Evolutionary conservation across 2,329 filamentous ascomycete genomes (phyloP).

Genomic region (Microcyclospora tardicrescens): DNA sequence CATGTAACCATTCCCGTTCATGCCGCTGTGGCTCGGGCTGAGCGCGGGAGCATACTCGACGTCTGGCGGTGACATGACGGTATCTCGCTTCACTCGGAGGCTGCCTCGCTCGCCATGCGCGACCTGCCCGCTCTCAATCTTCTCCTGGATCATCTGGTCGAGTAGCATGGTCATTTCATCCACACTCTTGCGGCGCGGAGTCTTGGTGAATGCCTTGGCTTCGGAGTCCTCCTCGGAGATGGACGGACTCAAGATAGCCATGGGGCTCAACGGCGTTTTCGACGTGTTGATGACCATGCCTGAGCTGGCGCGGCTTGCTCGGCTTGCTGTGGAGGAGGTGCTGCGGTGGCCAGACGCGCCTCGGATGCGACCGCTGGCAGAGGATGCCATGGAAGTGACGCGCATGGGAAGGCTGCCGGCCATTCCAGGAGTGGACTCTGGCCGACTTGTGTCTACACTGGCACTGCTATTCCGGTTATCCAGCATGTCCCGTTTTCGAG

Average conservation of each 20-base stretch:
- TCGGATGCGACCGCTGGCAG: slow-evolving; percentile 4
- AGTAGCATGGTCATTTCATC: slow-evolving; percentile 90
- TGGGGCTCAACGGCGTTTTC: slow-evolving; percentile 18
- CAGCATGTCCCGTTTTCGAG: slow-evolving; percentile 64
- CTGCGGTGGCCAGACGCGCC: slow-evolving; percentile 11
- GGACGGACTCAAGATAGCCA: slow-evolving; percentile 14
- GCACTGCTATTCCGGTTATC: slow-evolving; percentile 12
- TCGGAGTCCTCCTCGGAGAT: slow-evolving; percentile 1
- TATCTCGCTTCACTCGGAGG: slow-evolving; percentile 35
- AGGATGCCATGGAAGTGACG: slow-evolving; percentile 4
- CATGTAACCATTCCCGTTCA: too few species aligned
- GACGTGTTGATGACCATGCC: slow-evolving; percentile 16
- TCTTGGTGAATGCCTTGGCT: background rate
- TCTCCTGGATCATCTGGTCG: slow-evolving; percentile 91
- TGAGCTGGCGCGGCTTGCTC: slow-evolving; percentile 11
- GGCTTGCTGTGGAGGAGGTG: slow-evolving; percentile 11
- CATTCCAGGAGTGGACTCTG: slow-evolving; percentile 11
- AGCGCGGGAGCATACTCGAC: too few species aligned
- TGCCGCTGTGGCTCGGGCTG: too few species aligned
- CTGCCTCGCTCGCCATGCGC: slow-evolving; percentile 55
- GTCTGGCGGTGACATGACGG: slow-evolving; percentile 11
- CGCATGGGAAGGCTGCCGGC: background rate
- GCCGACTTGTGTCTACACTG: slow-evolving; percentile 3
- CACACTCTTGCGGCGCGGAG: slow-evolving; percentile 47
- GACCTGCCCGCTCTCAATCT: slow-evolving; percentile 63